Evolutionary conservation across 208 protist genomes (phyloP).

Genomic region (Angomonas ambiguus): DNA sequence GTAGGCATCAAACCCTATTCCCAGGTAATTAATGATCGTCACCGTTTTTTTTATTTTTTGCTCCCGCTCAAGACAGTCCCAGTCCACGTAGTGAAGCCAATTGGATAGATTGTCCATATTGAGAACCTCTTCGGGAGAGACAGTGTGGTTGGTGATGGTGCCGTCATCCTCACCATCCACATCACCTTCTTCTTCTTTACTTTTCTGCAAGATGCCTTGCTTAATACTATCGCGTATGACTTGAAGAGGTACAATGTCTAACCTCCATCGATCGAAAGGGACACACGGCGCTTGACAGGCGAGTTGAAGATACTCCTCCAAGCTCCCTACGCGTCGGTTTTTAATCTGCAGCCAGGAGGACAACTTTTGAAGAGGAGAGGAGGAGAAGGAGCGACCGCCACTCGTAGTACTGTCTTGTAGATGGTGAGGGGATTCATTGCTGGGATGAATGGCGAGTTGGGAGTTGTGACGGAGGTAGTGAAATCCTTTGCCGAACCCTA

Average conservation of each 20-base stretch:
- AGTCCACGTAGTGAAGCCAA: conserved; percentile 34
- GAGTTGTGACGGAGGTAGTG: conserved; percentile 9
- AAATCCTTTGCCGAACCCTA: conserved; percentile 72
- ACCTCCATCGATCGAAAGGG: conserved; percentile 77
- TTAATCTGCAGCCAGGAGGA: neutral
- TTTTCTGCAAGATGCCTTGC: neutral
- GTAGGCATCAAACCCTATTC: conserved; percentile 79
- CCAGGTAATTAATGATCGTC: conserved; percentile 79
- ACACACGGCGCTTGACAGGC: conserved; percentile 28
- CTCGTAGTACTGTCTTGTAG: no score
- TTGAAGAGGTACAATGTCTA: conserved; percentile 48
- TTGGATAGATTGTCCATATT: conserved; percentile 21
- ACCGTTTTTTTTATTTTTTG: conserved; percentile 22
- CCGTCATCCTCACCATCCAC: no score
- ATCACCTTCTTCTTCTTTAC: neutral
- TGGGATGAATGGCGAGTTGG: neutral
- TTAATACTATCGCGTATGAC: conserved; percentile 18
- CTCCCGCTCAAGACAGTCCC: conserved; percentile 23
- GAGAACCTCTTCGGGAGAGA: neutral
- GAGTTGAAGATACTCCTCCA: neutral
- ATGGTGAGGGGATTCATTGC: no score
- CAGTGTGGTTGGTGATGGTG: neutral
- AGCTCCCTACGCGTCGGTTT: neutral
- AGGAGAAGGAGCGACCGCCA: no score
- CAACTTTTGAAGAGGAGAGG: no score